phyloP scores from a whole-genome alignment of 164 flowering plant genomes.

The Magnolia officinalis region DNA sequence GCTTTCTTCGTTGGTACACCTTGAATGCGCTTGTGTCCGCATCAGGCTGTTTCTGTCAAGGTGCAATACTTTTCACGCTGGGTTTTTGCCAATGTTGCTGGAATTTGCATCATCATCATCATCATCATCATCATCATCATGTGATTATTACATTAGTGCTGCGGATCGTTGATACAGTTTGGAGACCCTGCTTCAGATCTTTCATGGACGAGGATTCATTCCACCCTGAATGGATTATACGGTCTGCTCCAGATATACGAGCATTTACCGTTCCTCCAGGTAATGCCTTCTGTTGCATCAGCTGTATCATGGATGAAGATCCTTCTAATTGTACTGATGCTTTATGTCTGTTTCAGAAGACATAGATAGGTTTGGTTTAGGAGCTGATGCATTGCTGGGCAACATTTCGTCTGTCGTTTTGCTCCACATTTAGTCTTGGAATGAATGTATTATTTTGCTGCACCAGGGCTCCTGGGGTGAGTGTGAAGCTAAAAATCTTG shows the following conservation, averaged over 20 bases:
- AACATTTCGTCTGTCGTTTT: no score
- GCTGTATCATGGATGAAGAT: no score
- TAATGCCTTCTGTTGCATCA: no score
- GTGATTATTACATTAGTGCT: background rate
- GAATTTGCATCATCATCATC: background rate
- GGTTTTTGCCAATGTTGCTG: background rate
- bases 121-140: no score
- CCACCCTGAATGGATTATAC: no score
- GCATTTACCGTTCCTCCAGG: no score
- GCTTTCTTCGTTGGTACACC: no score
- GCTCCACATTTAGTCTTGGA: no score
- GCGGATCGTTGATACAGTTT: background rate
- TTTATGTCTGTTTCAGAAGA: background rate
- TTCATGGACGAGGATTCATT: background rate
- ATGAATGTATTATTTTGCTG: background rate
- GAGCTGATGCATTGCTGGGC: background rate
- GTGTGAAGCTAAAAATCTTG: no score
- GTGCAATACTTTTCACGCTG: background rate
- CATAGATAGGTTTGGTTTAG: background rate
- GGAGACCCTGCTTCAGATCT: background rate
- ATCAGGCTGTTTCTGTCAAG: background rate
- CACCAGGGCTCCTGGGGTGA: background rate
- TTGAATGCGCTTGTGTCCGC: no score
- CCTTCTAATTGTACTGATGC: background rate
- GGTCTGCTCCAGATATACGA: no score